Base-by-base conservation (phyloP, 2,329 filamentous ascomycete genomes). In the Aureobasidium sp. region DNA sequence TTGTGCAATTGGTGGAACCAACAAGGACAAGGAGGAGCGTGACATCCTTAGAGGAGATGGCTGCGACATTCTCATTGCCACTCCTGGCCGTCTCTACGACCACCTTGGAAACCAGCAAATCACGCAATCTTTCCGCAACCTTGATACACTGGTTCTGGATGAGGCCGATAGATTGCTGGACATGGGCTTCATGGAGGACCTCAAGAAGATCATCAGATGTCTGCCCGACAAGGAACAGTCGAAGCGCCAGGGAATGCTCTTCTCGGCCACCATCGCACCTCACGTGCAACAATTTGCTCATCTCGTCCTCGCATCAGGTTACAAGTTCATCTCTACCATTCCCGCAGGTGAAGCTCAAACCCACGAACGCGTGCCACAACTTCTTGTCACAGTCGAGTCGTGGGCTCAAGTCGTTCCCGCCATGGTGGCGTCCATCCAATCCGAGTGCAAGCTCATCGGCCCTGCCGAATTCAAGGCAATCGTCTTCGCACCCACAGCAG, bases 91-190 rank as follows among this genome's bases (percentile, higher is more conserved):
- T 52, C 81, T 97, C 2, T 80, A 88, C 45, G 90, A 97, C 69
- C 90, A 97, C 70, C 90, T 97, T 14, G 81, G 81, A 1, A 90
- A 95, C 68, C 78, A 78, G 29, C 71, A 77, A 31, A 76, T 78
- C 3, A 77, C 77, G 7, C 70, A 78, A 55, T 78, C 76, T 64
- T 75, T 84, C 64, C 68, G 72, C 5, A 73, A 79, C 63, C 67
- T 78, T 25, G 73, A 73, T 49, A 76, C 77, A n/a, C 68, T 80
- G n/a, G 73, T 80, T 27, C 70, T 78, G 2, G 76, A 79, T 39
- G 94, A 99, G 72, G 94, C 94, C 0, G 94, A 99, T 71, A 92
- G 97, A 76, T 87, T 97, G 81, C 74, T 83, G 22, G 77, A 83
- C 44, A 71, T 78, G 57, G 82, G 82, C 27, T 84, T 84, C 66